Evolutionary conservation across 2,329 filamentous ascomycete species (phyloP), one percentile per base, ranked within the genome.

Genomic region (Fusarium fujikuroi): DNA sequence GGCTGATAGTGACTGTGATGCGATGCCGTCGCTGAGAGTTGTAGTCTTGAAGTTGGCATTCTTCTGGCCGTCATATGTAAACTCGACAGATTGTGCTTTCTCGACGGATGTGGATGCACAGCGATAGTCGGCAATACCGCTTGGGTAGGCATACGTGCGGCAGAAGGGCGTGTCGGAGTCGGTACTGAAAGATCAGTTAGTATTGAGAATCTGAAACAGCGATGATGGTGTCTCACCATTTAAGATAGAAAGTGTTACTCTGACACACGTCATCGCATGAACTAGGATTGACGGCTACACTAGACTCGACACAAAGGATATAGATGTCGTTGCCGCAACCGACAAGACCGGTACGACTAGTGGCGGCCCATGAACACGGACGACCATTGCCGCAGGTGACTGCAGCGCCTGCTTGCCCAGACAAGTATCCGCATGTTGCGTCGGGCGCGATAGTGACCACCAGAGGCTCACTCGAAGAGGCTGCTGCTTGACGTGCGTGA

Each of bases 161-260:
- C 63, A 65, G 1, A 40, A 57, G 9, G 63, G 63, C 2, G 5
- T 18, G 0, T 65, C 40, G 5, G 34, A 30, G 2, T 64, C 2
- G 2, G 63, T 65, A 23, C 63, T 65, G 2, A 0, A 25, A 21
- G 7, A 2, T 1, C 0, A 2, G 9, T 58, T 1, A 58, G 40
- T 1, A 2, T 12, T 21, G 6, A 2, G n/a, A 52, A 5, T 6
- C 9, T 10, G 7, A 36, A 0, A 15, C 9, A 1, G 16, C 11
- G n/a, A 36, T 8, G 15, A 12, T 52, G 15, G 6, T 19, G 16
- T 34, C 53, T 34, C 32, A 65, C 62, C 62, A 65, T 30, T 30
- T 2, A 3, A 65, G 12, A 11, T 64, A 25, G 34, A 64, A 18
- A 0, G 28, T 40, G 16, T 56, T n/a, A 1, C 62, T 65, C 12